Base-by-base conservation (phyloP, 2,329 filamentous ascomycete species). In the Alternaria arbusti region DNA sequence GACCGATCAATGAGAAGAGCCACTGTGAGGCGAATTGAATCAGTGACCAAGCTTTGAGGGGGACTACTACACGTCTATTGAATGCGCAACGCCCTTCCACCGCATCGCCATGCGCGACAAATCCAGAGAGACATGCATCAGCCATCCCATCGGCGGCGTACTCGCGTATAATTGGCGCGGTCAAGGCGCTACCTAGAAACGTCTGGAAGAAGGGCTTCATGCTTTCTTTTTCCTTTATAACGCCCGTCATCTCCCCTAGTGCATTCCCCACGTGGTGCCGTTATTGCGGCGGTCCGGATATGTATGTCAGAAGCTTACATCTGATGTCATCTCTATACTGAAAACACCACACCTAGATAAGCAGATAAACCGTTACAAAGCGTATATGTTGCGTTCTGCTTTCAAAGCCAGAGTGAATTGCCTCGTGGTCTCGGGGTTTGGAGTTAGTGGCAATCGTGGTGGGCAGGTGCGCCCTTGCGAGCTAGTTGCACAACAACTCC, bases 231-330 rank as follows among this genome's bases (percentile, higher is more conserved):
- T 54, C 23, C 4, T 20, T 15, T 1, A 17, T 6, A 20, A 25
- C 32, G 30, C 22, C 40, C 7, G 22, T 43, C 22, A 26, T 40
- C 20, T 40, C 11, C 23, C 51, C 23, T 54, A 51, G 47, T 51
- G 17, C 26, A 51, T 32, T 17, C 15, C 17, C 47, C 47, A 51
- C 47, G 47, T 51, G 47, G 47, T 10, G 47, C 47, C 26, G 26
- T 51, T 51, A 32, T 30, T 22, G 47, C 13, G 26, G 47, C 26
- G 17, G 26, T 40, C 26, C 47, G 47, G 5, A 36, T 36, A n/a
- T 30, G 20, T 13, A 25, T 49, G 36, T 45, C 13, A 17, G 13
- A 30, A 12, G 4, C 26, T n/a, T 22, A 32, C 11, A 5, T 12
- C 13, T 32, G 17, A 28, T 32, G 17, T 22, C 26, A 25, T n/a